Evolutionary conservation across 2,329 filamentous ascomycete genomes (phyloP).

Genomic region (Penicillium fuscoglaucum): DNA sequence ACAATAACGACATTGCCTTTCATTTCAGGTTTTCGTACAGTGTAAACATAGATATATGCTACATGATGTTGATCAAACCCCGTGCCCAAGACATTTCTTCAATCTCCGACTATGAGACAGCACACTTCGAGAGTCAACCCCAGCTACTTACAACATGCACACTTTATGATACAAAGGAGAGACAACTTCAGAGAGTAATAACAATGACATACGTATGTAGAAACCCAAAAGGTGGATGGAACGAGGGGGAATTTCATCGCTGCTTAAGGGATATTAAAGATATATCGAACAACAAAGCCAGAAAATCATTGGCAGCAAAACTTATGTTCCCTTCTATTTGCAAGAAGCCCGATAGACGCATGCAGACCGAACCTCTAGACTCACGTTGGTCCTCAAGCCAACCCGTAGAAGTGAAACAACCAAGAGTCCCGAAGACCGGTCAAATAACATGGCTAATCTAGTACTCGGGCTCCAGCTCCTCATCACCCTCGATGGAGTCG

Average conservation of each 20-base stretch:
- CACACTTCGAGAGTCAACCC: neutral
- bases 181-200: slow-evolving; percentile 20
- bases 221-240: slow-evolving; percentile 23
- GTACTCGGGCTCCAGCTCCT: slow-evolving; percentile 88
- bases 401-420: slow-evolving; percentile 22
- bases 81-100: neutral
- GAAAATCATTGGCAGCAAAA: slow-evolving; percentile 39
- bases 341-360: slow-evolving; percentile 31
- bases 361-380: slow-evolving; percentile 26
- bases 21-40: too few relatives aligned
- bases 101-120: too few relatives aligned
- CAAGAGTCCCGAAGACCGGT: slow-evolving; percentile 20
- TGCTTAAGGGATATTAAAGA: slow-evolving; percentile 44
- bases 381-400: slow-evolving; percentile 28
- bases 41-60: neutral
- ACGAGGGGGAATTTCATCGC: slow-evolving; percentile 41
- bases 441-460: slow-evolving; percentile 51
- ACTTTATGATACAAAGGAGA: neutral
- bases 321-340: slow-evolving; percentile 42
- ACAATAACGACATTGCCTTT: neutral
- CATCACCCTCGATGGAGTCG: slow-evolving; percentile 77
- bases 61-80: neutral
- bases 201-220: slow-evolving; percentile 21
- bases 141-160: neutral
- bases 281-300: slow-evolving; percentile 40